These are phyloP conservation scores for Schizonepeta tenuifolia DNA, from an alignment of 257 asterid genomes.

Conservation along the genomic window DNA sequence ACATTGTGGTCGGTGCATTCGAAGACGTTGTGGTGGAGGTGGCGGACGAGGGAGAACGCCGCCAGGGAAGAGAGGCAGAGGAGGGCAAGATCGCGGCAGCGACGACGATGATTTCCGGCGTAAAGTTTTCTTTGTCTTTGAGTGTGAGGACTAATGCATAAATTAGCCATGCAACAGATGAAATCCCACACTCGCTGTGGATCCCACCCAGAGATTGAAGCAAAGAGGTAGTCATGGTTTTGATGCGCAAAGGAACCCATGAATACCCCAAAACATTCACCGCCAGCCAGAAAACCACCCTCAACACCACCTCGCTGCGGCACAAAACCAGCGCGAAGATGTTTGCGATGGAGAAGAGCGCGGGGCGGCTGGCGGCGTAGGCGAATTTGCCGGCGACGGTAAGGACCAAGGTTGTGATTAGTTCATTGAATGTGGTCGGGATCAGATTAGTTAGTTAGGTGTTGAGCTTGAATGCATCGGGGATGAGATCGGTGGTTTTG, in stretches of 20 bases:
- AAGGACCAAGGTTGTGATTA: constrained; percentile 49
- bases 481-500: too few relatives aligned
- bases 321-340: constrained; percentile 60
- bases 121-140: constrained; percentile 48
- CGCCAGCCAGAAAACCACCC: constrained; percentile 64
- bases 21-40: constrained; percentile 80
- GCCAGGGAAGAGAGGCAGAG: constrained; percentile 56
- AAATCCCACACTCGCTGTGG: constrained; percentile 78
- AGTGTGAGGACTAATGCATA: constrained; percentile 59
- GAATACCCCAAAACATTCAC: constrained; percentile 59
- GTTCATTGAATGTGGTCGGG: too few relatives aligned
- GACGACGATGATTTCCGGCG: constrained; percentile 51
- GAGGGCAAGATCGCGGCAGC: constrained; percentile 58
- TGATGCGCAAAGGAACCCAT: constrained; percentile 57
- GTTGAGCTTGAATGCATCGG: too few relatives aligned
- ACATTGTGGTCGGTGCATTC: constrained; percentile 72
- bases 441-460: too few relatives aligned
- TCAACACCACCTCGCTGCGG: constrained; percentile 65
- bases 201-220: constrained; percentile 75
- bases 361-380: constrained; percentile 52
- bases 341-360: constrained; percentile 59
- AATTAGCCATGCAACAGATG: constrained; percentile 69
- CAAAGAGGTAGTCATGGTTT: constrained; percentile 54
- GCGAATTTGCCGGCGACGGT: constrained; percentile 56
- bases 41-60: constrained; percentile 77